Conservation (phyloP, 345 rosid genomes). For the Lagerstroemia speciosa region DNA sequence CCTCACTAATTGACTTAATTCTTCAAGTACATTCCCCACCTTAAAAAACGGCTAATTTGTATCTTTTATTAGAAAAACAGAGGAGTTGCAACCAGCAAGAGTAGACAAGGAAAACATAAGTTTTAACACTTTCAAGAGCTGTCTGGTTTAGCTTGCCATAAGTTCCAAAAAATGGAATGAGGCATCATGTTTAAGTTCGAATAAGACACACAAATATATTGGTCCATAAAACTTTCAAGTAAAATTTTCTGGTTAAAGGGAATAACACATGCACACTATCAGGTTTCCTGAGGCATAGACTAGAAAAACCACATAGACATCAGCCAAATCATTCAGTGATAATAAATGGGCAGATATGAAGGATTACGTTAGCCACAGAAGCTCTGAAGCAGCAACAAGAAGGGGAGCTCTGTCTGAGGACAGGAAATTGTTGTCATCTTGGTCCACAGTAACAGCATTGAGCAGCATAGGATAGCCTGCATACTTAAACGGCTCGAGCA, state of each 20-base stretch:
- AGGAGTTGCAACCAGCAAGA: not conserved
- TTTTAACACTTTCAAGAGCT: not conserved
- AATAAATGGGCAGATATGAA: not conserved
- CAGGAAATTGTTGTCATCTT: constrained; percentile 87
- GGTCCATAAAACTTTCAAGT: not conserved
- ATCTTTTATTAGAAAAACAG: not conserved
- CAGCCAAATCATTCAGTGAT: constrained; percentile 1
- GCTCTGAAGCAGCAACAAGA: constrained; percentile 98
- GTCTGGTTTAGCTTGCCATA: not conserved
- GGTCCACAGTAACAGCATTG: constrained; percentile 79
- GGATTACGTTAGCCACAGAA: constrained; percentile 79
- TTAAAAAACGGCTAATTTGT: not conserved
- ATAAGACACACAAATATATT: not conserved
- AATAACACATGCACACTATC: not conserved
- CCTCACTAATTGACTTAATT: not conserved
- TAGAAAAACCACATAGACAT: not conserved
- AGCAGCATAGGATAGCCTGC: constrained; percentile 99
- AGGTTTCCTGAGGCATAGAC: not conserved
- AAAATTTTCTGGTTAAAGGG: constrained; percentile 6
- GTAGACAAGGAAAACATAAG: not conserved
- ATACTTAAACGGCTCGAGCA: constrained; percentile 93
- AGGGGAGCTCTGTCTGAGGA: constrained; percentile 86
- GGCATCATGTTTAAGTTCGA: not conserved
- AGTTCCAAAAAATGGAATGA: not conserved
- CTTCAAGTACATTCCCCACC: not conserved